A percentile compares a stretch with the other conserved stretches of the same genome.
These are phyloP conservation scores for Takakia lepidozioides DNA, from an alignment of 225 moss, liverwort and hornwort species.

Conservation along the genomic window DNA sequence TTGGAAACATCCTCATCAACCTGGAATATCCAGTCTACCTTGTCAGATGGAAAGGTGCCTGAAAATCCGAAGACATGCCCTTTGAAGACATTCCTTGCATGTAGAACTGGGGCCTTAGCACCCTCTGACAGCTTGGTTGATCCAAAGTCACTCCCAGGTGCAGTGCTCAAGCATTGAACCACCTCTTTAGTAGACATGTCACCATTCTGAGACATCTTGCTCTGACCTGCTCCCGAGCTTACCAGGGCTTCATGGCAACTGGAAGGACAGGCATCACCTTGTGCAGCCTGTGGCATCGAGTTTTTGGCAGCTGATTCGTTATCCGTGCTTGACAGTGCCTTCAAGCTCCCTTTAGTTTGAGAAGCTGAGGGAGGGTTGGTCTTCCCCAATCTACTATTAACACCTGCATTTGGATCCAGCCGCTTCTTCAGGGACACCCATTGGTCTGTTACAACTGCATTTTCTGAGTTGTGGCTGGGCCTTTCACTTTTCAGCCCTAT, in stretches of 20 bases:
- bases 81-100: slow-evolving; percentile 29
- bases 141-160: no score
- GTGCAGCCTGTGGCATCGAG: slow-evolving; percentile 2
- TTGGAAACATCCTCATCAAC: no score
- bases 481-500: slow-evolving; percentile 1
- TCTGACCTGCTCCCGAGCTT: no score
- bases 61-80: slow-evolving; percentile 56
- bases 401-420: slow-evolving; percentile 7
- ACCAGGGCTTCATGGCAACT: no score
- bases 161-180: no score
- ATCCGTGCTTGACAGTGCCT: background rate
- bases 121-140: no score
- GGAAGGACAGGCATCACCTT: no score
- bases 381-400: slow-evolving; percentile 5
- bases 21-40: slow-evolving; percentile 17
- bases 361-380: background rate
- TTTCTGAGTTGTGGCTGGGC: background rate
- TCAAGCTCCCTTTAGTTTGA: background rate
- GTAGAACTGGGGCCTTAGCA: slow-evolving; percentile 6
- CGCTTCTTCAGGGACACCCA: slow-evolving; percentile 10
- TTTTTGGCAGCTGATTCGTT: slow-evolving; percentile 9
- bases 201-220: no score
- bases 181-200: no score
- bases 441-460: slow-evolving; percentile 7
- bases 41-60: slow-evolving; percentile 31